Conservation (phyloP, 2,329 filamentous ascomycete genomes). For the Aspergillus udagawae region DNA sequence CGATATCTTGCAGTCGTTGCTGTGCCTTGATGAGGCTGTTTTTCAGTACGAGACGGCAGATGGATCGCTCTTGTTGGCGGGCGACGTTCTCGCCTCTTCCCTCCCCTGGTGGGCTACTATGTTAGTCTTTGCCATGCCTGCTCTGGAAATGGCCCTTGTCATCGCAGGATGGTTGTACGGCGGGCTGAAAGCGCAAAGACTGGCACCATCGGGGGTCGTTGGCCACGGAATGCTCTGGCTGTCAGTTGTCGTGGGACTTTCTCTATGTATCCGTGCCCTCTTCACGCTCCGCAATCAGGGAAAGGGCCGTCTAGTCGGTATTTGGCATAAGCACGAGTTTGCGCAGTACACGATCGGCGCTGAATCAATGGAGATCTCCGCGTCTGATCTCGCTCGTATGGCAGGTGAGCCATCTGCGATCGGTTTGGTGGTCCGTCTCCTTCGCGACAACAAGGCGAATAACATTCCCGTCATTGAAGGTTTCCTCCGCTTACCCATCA, state of each 20-base stretch:
- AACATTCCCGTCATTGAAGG: background rate
- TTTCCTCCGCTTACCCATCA: background rate
- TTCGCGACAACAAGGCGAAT: background rate
- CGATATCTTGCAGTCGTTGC: constrained; percentile 1
- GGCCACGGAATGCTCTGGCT: background rate
- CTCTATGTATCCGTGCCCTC: background rate
- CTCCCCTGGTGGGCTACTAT: background rate
- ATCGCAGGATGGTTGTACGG: constrained; percentile 1
- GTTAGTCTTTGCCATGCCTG: background rate
- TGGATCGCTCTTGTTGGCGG: background rate
- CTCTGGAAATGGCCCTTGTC: background rate
- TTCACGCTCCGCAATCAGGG: background rate
- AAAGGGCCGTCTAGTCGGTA: background rate
- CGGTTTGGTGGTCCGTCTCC: background rate
- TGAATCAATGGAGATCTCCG: background rate
- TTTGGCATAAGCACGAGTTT: background rate
- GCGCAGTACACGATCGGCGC: background rate
- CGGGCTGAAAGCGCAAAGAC: background rate
- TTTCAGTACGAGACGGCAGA: constrained; percentile 2
- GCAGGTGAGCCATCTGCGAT: background rate
- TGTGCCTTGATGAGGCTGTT: background rate
- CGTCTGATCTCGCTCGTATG: background rate
- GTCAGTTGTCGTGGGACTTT: background rate
- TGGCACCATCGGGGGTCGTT: background rate
- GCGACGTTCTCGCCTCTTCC: background rate